Base-by-base conservation (phyloP, 306 rosid species). In the Neltuma alba region DNA sequence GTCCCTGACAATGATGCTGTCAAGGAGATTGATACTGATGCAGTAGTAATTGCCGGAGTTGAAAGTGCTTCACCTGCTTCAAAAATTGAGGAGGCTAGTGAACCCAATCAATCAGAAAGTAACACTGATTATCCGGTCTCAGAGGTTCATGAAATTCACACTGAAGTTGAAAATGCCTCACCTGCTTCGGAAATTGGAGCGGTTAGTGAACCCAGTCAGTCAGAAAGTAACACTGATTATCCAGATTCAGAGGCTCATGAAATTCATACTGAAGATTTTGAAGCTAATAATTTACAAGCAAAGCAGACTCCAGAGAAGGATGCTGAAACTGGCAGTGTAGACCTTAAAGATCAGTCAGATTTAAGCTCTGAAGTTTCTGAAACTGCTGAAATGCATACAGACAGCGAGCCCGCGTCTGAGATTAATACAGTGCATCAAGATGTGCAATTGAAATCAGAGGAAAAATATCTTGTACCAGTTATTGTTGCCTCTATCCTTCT, bases 181-280 rank as follows among this genome's bases (percentile, higher is more conserved):
- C 65, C 38, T 62, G 37, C 74, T 23, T 52, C 76, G 57, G 41
- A 66, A 37, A 0, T 16, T 38, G 72, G 8, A 9, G n/a, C n/a
- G 44, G n/a, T 41, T 3, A 23, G 36, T 6, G 54, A 68, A 9
- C 61, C 61, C 27, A 54, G 7, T n/a, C 27, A 21, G 5, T 68
- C 73, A 40, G 72, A 10, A 65, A 37, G 47, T n/a, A n/a, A 9
- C 20, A 38, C 42, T 4, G 72, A 40, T 13, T 21, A 10, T 70
- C 70, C 65, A 55, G 70, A 47, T 45, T 38, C 36, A 4, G 79
- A 76, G 75, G 55, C 33, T 71, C 33, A 77, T 55, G 85, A 83
- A 31, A 48, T 65, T 57, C 37, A 28, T 15, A 7, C 10, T 38
- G 68, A 79, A 57, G 64, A 62, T 18, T 38, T 12, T 76, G 73